Percentiles rank a stretch among this genome's conserved stretches.
Evolutionary conservation across 768 basidiomycete species (phyloP).

Genomic region (Leccinum boreale): DNA sequence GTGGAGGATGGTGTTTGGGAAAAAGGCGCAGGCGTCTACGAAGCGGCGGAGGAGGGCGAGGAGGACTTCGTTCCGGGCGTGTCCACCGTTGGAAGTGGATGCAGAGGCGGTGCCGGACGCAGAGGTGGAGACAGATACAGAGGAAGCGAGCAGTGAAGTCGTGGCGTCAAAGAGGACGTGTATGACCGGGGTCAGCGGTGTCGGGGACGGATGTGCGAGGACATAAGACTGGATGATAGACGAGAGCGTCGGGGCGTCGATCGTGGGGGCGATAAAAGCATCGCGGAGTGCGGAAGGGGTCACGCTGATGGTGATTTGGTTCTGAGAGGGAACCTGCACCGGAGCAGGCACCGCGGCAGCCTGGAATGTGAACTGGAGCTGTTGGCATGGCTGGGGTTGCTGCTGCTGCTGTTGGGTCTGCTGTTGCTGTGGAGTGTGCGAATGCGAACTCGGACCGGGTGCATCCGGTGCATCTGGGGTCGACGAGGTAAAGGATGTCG

Average conservation of each 20-base stretch:
- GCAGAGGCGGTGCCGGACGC: constrained; percentile 33
- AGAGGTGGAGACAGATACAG: constrained; percentile 29
- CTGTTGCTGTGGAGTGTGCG: constrained; percentile 2
- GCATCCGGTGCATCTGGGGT: constrained; percentile 14
- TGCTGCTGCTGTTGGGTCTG: constrained; percentile 12
- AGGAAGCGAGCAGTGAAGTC: constrained; percentile 23
- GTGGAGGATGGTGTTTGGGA: constrained; percentile 46
- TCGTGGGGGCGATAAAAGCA: constrained; percentile 31
- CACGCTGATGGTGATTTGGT: constrained; percentile 26
- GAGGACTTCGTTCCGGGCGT: constrained; percentile 10
- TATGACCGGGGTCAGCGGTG: constrained; percentile 48
- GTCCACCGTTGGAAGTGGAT: constrained; percentile 16
- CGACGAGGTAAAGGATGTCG: constrained; percentile 35
- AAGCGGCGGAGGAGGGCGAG: constrained; percentile 42
- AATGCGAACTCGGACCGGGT: constrained; percentile 32
- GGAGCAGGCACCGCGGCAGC: constrained; percentile 44
- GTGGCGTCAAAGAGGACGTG: constrained; percentile 53
- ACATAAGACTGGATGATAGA: constrained; percentile 53
- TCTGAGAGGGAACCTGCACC: constrained; percentile 11
- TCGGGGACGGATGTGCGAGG: constrained; percentile 45
- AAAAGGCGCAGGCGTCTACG: constrained; percentile 50
- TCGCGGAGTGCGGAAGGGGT: constrained; percentile 30
- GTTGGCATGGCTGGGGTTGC: constrained; percentile 32
- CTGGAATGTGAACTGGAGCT: constrained; percentile 45
- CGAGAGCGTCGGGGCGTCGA: constrained; percentile 49